Base-by-base conservation (phyloP, 345 rosid genomes). In the Kandelia obovata region DNA sequence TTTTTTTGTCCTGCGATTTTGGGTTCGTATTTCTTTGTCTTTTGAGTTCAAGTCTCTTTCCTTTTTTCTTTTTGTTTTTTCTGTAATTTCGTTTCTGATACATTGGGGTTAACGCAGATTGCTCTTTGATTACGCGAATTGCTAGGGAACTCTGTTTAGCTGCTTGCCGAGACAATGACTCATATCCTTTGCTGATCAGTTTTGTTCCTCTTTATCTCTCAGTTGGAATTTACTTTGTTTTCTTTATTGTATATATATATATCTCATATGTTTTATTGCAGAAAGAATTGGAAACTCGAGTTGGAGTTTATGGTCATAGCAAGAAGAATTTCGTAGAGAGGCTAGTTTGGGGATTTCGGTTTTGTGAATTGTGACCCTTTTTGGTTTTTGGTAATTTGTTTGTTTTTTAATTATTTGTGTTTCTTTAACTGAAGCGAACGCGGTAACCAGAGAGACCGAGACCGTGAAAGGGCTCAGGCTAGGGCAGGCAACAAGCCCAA, bases 381-480 rank as follows among this genome's bases (percentile, higher is more conserved):
- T 65, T 27, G 68, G 37, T 61, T 55, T 60, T 37, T 71, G 70
- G 49, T 60, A 5, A 6, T 10, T 2, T 30, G 16, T 39, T 11
- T 11, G 8, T 10, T 39, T 10, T 39, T 39, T 39, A 9, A 0
- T 39, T 39, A 16, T 39, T 39, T 39, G 35, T 60, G 71, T 61
- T 55, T 5, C 66, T 70, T 75, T 65, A 71, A 70, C 71, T 66
- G 74, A 69, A 70, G 75, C 79, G 62, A 71, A 85, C 83, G 87
- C 64, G 89, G 87, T 21, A 86, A 68, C 68, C 89, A 86, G 83
- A 83, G 89, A 62, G 89, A 86, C 2, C 65, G 72, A 32, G 89
- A 86, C 58, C 84, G 89, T 16, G 85, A 83, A 73, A 76, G 87
- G 66, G 81, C 89, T 15, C 78, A 78, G 62, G 64, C 89, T 32